Conservation (phyloP, 805 yeast genomes). For the Scheffersomyces stipitis region DNA sequence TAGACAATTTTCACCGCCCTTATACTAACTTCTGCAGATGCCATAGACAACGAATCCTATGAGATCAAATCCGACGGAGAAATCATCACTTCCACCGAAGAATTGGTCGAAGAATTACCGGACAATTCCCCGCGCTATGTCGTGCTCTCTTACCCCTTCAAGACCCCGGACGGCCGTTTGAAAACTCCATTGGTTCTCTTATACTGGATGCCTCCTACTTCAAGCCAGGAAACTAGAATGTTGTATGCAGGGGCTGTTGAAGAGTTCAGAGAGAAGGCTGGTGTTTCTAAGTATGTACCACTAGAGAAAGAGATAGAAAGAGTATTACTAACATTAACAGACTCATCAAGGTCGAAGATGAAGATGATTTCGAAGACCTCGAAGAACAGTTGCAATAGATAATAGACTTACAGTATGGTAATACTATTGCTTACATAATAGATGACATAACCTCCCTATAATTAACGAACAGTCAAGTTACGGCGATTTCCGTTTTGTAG, state of each 20-base stretch:
- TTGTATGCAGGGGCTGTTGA: constrained; percentile 90
- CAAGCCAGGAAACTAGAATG: constrained; percentile 83
- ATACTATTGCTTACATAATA: no score
- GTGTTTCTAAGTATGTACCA: constrained; percentile 57
- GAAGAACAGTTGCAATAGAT: constrained; percentile 38
- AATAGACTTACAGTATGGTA: no score
- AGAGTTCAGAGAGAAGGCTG: constrained; percentile 72
- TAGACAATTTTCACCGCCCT: not conserved
- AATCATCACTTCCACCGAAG: constrained; percentile 52
- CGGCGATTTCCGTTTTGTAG: no score
- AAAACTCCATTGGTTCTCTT: constrained; percentile 73
- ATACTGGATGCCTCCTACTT: constrained; percentile 87
- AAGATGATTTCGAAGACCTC: constrained; percentile 66
- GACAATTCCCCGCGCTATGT: constrained; percentile 79
- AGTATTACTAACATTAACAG: constrained; percentile 34
- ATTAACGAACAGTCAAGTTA: no score
- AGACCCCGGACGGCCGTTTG: constrained; percentile 67
- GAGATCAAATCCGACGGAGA: constrained; percentile 51
- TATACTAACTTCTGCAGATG: constrained; percentile 30
- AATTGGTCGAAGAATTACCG: constrained; percentile 73
- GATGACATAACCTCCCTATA: no score
- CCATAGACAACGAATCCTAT: constrained; percentile 55
- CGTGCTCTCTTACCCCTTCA: constrained; percentile 73
- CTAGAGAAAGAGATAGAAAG: no score
- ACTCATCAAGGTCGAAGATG: constrained; percentile 62